Base-by-base conservation (phyloP, 208 protist genomes). In the Trypanosoma brucei region DNA sequence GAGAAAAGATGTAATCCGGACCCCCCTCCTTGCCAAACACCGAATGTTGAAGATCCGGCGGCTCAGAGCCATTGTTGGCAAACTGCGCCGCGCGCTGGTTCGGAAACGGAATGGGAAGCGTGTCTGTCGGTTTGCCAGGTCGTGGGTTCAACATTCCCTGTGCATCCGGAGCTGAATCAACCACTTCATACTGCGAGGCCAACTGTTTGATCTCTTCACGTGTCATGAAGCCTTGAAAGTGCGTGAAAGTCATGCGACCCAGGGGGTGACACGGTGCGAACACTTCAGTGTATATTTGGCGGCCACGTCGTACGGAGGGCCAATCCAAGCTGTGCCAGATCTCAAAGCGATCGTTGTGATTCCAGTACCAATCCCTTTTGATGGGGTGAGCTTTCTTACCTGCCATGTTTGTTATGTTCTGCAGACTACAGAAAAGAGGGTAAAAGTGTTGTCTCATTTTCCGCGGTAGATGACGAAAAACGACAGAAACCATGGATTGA, bases 221-320 rank as follows among this genome's bases (percentile, higher is more conserved):
- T 14, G 97, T 98, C 91, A 96, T 96, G 79, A 98, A 98, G 37
- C 90, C 86, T 51, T 98, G 92, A 56, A 99, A 92, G 82, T 99
- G 96, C 64, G 97, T 97, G 84, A 97, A 99, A 37, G 96, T 96
- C 70, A 99, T 93, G 65, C 87, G 79, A 48, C 97, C 84, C 45
- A 99, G 81, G 37, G 85, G 81, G 86, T 99, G 97, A 84, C 97
- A 99, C n/a, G 97, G 91, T 14, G 91, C 83, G 73, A 98, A 99
- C 3, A 99, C 97, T 75, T 99, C 89, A 40, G 91, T 97, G 85
- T 98, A 99, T 52, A 99, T 98, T 79, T 98, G 87, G 59, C 96
- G 91, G 35, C 98, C 97, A 67, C 97, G 95, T 62, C 97, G 93
- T 33, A 99, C 91, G 42, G 86, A 88, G 52, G 85, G 85, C 89